Evolutionary conservation across 2,329 filamentous ascomycete genomes (phyloP), one percentile per base, ranked within the genome.

Genomic region (Penicillium paneum): DNA sequence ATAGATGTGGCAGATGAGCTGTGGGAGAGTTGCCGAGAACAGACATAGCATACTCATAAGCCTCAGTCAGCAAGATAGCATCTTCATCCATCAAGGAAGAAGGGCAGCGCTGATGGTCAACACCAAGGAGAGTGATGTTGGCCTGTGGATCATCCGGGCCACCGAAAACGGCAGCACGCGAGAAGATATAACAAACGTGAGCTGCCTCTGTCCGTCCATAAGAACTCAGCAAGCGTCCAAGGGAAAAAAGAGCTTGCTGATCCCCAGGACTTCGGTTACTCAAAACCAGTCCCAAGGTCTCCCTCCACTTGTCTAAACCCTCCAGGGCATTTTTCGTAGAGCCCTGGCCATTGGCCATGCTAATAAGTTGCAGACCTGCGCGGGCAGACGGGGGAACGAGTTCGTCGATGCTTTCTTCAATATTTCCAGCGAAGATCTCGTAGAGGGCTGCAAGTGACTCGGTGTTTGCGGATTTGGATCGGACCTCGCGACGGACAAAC

Each of bases 401-500:
- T 72, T 97, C 92, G 70, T 99, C 94, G 15, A 97, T 87, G 61
- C 91, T 95, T 64, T 99, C 94, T 61, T 97, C 92, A 54, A 88
- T 85, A 68, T 97, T 99, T 0, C 94, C 93, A 24, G 92, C 94
- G 57, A 99, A 87, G 0, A 97, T 86, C 68, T 96, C 91, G 71
- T 99, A 99, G 3, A 99, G 76, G 0, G 93, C 91, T 29, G 93
- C 92, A 42, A 99, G 79, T 2, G 93, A 90, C 71, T 97, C 89
- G 49, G 91, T 91, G 64, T 88, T 90, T 50, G 87, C 85, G 2
- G 89, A 86, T 3, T 87, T 78, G 49, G 87, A 87, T 70, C 94
- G 95, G 52, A 99, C 90, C 71, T 99, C 94, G 66, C 95, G 92
- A 62, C 91, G 88, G 17, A 99, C 88, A 67, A 99, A 99, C 67